These are phyloP conservation scores for Termitomyces sp. DNA, from an alignment of 768 basidiomycete genomes.

Conservation along the genomic window DNA sequence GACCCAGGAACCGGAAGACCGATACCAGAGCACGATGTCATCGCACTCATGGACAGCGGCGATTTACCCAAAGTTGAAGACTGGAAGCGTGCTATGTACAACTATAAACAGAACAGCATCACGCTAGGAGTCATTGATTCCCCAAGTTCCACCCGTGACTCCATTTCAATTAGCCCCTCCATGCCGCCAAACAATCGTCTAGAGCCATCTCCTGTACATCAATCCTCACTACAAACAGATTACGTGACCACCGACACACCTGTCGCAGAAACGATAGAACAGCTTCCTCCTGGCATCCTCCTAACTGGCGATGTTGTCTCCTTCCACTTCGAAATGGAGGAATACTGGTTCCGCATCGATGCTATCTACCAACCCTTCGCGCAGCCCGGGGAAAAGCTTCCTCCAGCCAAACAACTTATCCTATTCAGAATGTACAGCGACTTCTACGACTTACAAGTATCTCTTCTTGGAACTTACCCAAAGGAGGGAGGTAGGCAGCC, in stretches of 20 bases:
- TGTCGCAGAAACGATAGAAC: conserved; percentile 35
- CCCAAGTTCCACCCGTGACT: conserved; percentile 25
- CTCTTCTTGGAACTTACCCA: conserved; percentile 81
- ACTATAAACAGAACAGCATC: conserved; percentile 95
- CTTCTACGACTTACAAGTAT: conserved; percentile 96
- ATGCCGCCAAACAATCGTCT: conserved; percentile 14
- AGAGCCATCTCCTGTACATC: conserved; percentile 17
- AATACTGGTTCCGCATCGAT: conserved; percentile 97
- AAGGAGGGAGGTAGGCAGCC: conserved; percentile 82
- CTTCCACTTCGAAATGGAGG: conserved; percentile 95
- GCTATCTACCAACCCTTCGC: conserved; percentile 84
- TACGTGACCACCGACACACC: conserved; percentile 20
- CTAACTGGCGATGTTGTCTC: conserved; percentile 86
- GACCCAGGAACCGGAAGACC: conserved; percentile 84
- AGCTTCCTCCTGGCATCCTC: conserved; percentile 79
- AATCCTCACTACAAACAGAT: conserved; percentile 21
- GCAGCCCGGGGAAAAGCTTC: conserved; percentile 50
- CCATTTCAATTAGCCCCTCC: conserved; percentile 40
- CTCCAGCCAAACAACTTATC: conserved; percentile 71
- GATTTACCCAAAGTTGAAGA: conserved; percentile 96
- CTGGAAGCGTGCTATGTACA: conserved; percentile 94
- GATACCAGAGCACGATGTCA: conserved; percentile 54
- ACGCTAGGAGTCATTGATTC: conserved; percentile 86
- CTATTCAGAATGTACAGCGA: conserved; percentile 96
- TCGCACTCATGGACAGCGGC: conserved; percentile 76